phyloP scores from a whole-genome alignment of 768 basidiomycete genomes.

The Leccinum arenicola region DNA sequence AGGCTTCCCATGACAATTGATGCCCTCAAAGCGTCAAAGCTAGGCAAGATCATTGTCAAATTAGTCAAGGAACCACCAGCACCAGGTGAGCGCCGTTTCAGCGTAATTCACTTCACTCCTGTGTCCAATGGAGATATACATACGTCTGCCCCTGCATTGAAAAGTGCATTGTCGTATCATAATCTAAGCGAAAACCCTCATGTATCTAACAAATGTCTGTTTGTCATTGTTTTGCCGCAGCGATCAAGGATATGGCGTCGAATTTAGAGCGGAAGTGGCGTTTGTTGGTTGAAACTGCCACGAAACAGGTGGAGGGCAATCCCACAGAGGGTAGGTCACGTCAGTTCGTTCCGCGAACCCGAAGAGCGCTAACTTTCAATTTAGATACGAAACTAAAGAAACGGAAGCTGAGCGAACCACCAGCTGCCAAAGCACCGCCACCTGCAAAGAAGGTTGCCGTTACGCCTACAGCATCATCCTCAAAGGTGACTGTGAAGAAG shows the following conservation, averaged over 20 bases:
- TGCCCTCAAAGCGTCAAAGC: conserved; percentile 63
- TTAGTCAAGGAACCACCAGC: conserved; percentile 72
- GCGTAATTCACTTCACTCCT: conserved; percentile 14
- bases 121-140: conserved; percentile 29
- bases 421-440: conserved; percentile 45
- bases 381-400: conserved; percentile 67
- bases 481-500: conserved; percentile 50
- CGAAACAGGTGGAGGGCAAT: conserved; percentile 41
- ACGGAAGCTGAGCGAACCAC: conserved; percentile 61
- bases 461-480: conserved; percentile 19
- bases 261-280: conserved; percentile 87
- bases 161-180: conserved; percentile 33
- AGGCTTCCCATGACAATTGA: conserved; percentile 75
- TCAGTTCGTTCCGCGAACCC: conserved; percentile 36
- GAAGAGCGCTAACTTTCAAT: conserved; percentile 24
- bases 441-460: conserved; percentile 68
- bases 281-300: conserved; percentile 52
- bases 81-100: conserved; percentile 63
- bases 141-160: conserved; percentile 27
- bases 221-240: conserved; percentile 49
- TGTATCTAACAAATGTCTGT: conserved; percentile 68
- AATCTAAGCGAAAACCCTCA: conserved; percentile 32
- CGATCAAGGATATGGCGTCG: conserved; percentile 91
- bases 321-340: conserved; percentile 72
- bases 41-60: conserved; percentile 78